phyloP scores from a whole-genome alignment of 2,329 filamentous ascomycete species.

The Fusarium keratoplasticum region DNA sequence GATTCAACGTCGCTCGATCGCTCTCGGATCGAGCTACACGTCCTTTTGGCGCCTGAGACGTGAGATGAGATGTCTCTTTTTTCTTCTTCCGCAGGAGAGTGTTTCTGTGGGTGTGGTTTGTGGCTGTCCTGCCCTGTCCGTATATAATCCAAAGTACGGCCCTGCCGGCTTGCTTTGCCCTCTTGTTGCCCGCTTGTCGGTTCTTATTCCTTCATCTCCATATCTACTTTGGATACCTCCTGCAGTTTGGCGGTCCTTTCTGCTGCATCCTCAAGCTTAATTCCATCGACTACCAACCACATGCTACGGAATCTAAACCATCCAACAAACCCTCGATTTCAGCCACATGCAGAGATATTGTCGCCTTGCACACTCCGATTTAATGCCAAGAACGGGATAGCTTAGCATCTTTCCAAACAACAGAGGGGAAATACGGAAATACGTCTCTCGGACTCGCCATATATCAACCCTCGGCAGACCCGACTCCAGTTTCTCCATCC shows the following conservation, averaged over 20 bases:
- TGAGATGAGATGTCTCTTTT: conserved; percentile 21
- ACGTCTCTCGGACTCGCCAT: background rate
- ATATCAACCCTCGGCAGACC: background rate
- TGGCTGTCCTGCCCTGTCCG: conserved; percentile 18
- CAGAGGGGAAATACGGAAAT: background rate
- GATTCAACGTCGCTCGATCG: conserved; percentile 42
- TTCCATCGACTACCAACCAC: background rate
- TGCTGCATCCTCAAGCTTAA: background rate
- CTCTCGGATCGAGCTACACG: conserved; percentile 38
- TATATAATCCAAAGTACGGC: conserved; percentile 31
- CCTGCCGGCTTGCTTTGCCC: background rate
- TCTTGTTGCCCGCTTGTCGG: background rate
- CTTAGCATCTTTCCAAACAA: background rate
- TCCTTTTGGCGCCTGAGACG: conserved; percentile 15
- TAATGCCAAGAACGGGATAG: background rate
- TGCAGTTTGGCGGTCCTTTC: background rate
- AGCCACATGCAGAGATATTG: background rate
- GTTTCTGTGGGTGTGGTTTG: background rate
- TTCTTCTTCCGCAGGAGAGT: background rate
- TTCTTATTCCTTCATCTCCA: background rate
- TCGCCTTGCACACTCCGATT: background rate
- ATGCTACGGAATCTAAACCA: background rate
- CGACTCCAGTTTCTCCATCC: background rate
- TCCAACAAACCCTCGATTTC: background rate
- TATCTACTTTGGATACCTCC: background rate